These are phyloP conservation scores for Mycena rebaudengoi DNA, from an alignment of 768 basidiomycete genomes.

Conservation along the genomic window DNA sequence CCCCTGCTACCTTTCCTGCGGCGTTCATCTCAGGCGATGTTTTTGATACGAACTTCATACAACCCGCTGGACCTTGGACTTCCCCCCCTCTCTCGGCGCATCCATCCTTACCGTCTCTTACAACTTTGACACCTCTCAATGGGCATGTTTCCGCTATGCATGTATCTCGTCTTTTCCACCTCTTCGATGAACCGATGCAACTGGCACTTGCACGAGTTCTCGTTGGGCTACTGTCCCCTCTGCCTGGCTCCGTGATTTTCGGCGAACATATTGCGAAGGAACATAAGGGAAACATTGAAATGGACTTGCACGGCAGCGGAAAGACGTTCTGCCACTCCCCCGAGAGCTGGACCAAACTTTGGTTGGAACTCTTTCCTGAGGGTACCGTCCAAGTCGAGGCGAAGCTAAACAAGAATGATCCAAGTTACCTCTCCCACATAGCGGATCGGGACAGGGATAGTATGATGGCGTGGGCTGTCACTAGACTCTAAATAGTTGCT, in stretches of 20 bases:
- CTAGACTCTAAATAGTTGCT: too few species aligned
- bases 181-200: constrained; percentile 52
- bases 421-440: too few species aligned
- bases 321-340: constrained; percentile 44
- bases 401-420: too few species aligned
- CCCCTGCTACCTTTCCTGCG: constrained; percentile 59
- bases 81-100: constrained; percentile 25
- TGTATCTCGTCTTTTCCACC: constrained; percentile 59
- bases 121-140: constrained; percentile 53
- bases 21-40: constrained; percentile 64
- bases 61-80: constrained; percentile 36
- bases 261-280: constrained; percentile 45
- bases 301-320: background rate
- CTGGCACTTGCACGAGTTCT: constrained; percentile 47
- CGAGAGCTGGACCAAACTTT: background rate
- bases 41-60: constrained; percentile 56
- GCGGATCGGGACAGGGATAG: too few species aligned
- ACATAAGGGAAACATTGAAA: constrained; percentile 35
- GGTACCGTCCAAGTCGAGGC: background rate
- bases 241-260: constrained; percentile 54
- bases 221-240: constrained; percentile 48
- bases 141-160: constrained; percentile 47
- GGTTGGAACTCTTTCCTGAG: background rate
- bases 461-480: too few species aligned
- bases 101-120: constrained; percentile 38